phyloP scores from a whole-genome alignment of 163 green algal species.

The Botryococcus braunii region DNA sequence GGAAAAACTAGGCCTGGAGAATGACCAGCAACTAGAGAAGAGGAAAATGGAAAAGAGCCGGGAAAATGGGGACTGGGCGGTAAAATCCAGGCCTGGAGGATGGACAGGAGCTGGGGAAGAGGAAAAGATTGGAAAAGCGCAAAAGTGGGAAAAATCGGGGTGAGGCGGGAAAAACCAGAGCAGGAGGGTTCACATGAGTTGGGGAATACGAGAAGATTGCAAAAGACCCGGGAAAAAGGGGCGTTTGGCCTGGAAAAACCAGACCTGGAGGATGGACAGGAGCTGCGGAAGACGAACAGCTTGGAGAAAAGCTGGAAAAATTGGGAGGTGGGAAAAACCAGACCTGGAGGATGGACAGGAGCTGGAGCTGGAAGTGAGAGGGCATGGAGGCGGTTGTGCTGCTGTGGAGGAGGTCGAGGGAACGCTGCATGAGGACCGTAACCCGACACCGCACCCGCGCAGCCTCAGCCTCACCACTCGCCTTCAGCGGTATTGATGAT shows the following conservation, averaged over 20 bases:
- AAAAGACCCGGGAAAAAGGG: too few relatives aligned
- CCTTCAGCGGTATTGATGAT: not conserved
- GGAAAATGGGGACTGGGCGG: not conserved
- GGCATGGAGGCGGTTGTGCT: conserved; percentile 20
- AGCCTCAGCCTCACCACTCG: conserved; percentile 8
- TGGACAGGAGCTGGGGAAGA: conserved; percentile 28
- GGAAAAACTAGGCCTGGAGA: too few relatives aligned
- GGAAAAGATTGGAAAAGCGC: too few relatives aligned
- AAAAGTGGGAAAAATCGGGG: too few relatives aligned
- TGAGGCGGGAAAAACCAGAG: too few relatives aligned
- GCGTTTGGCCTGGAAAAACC: too few relatives aligned
- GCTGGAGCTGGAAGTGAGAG: conserved; percentile 19
- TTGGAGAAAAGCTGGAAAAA: conserved; percentile 1
- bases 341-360: conserved; percentile 32
- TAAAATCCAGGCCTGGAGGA: conserved; percentile 20
- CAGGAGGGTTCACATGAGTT: too few relatives aligned
- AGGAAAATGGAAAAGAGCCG: not conserved
- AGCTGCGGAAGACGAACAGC: too few relatives aligned
- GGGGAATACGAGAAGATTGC: too few relatives aligned
- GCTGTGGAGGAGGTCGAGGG: conserved; percentile 19
- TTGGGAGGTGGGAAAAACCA: not conserved
- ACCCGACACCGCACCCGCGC: conserved; percentile 25
- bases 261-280: too few relatives aligned
- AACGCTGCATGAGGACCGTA: conserved; percentile 26
- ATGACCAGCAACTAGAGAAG: too few relatives aligned